Base-by-base conservation (phyloP, 768 basidiomycete genomes). In the Termitomyces sp. region DNA sequence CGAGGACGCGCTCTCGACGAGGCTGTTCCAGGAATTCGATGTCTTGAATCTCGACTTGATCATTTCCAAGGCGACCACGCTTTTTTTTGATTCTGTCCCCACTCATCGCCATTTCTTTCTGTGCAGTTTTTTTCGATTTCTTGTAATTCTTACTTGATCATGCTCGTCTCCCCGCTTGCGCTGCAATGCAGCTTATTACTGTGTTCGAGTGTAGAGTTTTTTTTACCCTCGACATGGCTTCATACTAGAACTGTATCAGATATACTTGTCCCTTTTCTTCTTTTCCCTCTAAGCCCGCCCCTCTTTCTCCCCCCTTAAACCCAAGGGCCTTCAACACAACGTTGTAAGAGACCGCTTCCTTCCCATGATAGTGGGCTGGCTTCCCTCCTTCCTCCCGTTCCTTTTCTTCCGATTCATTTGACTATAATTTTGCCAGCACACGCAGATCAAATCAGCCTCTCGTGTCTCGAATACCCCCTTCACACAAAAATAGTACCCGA, bases 1-100 rank as follows among this genome's bases (percentile, higher is more conserved):
- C 54, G 35, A 49, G 47, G 48, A 52, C 74, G 51, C 73, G 76
- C 40, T 72, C 73, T 39, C 70, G 73, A 56, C 70, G 76, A 59
- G 75, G 77, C 45, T 67, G 71, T 7, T 70, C 74, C 10, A 67
- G 75, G 52, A 76, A 74, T 56, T 75, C 72, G 19, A 63, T 76
- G 41, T 76, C 72, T 56, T 76, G 64, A 70, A 70, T 50, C 40
- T 43, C n/a, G 27, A 32, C 23, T 35, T 23, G 5, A 17, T 7
- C 47, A 23, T 28, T 40, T 19, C 34, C 14, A 4, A 32, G 60
- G 60, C 60, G 11, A 30, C n/a, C 25, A 42, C 45, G 27, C 52
- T 48, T 45, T 42, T 53, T 23, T 34, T 9, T n/a, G 21, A 8
- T 55, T 56, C 54, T 21, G n/a, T 43, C 39, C 21, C 43, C 35